Conservation (phyloP, 257 asterid species). For the Nicotiana undulata region DNA sequence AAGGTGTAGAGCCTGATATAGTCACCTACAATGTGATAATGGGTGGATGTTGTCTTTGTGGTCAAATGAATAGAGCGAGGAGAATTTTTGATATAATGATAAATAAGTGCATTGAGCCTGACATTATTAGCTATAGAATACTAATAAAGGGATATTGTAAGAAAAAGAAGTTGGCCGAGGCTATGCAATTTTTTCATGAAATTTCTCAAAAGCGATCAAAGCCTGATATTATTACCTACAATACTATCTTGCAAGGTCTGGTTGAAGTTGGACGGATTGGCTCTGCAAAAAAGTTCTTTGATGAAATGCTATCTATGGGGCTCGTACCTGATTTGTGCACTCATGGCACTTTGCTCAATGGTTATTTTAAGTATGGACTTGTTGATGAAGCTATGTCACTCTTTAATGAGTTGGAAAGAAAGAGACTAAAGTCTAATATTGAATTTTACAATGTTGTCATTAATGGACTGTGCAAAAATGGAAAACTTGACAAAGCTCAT, state of each 20-base stretch:
- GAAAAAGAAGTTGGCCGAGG: neutral
- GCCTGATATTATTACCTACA: neutral
- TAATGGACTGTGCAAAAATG: constrained; percentile 2
- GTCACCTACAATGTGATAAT: neutral
- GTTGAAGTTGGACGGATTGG: neutral
- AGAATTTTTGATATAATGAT: neutral
- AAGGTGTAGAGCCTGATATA: neutral
- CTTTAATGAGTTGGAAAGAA: neutral
- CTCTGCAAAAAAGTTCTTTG: neutral
- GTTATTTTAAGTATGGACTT: constrained; percentile 4
- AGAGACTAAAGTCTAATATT: neutral
- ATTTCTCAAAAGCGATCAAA: neutral
- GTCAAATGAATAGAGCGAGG: neutral
- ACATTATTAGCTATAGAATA: neutral
- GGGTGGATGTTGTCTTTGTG: constrained; percentile 3
- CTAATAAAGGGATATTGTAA: constrained; percentile 6
- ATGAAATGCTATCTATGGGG: neutral
- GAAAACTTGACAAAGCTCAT: neutral
- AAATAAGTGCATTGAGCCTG: neutral
- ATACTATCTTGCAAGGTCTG: neutral
- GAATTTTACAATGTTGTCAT: neutral
- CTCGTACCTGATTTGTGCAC: neutral
- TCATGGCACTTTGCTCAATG: neutral
- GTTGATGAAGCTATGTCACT: constrained; percentile 3
- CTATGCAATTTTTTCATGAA: neutral